phyloP scores from a whole-genome alignment of 2,329 filamentous ascomycete species.

The Colletotrichum navitas region DNA sequence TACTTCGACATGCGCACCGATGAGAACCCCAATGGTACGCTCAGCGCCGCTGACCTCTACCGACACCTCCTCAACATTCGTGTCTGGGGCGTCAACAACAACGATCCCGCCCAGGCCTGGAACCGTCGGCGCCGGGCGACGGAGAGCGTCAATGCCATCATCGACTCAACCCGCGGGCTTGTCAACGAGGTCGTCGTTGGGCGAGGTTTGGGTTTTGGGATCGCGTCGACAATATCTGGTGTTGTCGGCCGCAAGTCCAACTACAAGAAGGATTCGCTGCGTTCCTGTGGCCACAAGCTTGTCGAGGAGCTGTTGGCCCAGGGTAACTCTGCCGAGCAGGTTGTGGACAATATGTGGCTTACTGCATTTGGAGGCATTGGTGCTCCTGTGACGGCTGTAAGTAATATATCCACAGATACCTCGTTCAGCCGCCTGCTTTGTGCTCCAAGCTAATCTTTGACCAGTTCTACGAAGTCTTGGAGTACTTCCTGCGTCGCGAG shows the following conservation, averaged over 20 bases:
- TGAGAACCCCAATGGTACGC: conserved; percentile 63
- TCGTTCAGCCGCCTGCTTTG: not conserved
- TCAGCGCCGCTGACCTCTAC: conserved; percentile 58
- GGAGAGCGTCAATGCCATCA: conserved; percentile 54
- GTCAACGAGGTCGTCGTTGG: conserved; percentile 53
- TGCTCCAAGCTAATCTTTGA: not conserved
- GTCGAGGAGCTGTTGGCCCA: conserved; percentile 54
- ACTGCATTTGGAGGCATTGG: conserved; percentile 56
- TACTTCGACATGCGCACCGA: conserved; percentile 69
- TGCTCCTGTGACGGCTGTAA: conserved; percentile 54
- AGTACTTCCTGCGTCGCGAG: conserved; percentile 57
- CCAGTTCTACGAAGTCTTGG: conserved; percentile 59
- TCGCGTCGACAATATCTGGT: conserved; percentile 48
- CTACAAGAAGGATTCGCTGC: conserved; percentile 51
- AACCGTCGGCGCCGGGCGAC: conserved; percentile 58
- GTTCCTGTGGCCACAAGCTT: conserved; percentile 55
- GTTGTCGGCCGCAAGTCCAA: conserved; percentile 48
- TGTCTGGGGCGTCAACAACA: conserved; percentile 61
- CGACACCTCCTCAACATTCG: conserved; percentile 58
- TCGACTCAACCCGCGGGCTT: conserved; percentile 54
- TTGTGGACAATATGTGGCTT: conserved; percentile 55
- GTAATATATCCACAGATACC: conserved; percentile 43
- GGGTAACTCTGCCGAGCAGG: conserved; percentile 50
- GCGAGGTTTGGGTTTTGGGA: conserved; percentile 50
- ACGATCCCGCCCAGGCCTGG: conserved; percentile 61